Conservation (phyloP, 148 eudicot genomes). For the Chenopodium album region DNA sequence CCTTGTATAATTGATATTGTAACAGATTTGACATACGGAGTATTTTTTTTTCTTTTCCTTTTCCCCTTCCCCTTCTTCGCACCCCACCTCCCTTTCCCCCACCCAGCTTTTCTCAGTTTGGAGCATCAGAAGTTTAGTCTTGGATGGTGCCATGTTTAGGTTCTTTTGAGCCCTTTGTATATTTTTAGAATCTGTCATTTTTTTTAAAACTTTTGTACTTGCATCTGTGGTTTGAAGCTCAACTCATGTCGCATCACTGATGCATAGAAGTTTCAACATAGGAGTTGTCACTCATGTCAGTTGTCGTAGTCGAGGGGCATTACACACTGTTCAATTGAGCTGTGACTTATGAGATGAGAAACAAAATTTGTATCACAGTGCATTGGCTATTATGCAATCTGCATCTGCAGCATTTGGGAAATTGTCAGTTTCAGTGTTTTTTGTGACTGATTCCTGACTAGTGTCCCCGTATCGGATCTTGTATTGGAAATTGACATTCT, state of each 20-base stretch:
- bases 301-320: neutral
- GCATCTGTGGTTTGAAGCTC: neutral
- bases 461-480: neutral
- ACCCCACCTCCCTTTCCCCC: neutral
- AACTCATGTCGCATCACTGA: neutral
- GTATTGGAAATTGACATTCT: neutral
- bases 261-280: neutral
- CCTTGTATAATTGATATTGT: constrained; percentile 10
- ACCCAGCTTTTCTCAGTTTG: neutral
- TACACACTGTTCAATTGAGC: neutral
- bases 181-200: neutral
- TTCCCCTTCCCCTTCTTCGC: neutral
- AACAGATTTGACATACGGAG: neutral
- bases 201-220: neutral
- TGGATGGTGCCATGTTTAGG: constrained; percentile 10
- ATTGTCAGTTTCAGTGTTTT: neutral
- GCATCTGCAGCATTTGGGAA: neutral
- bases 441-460: no score
- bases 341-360: neutral
- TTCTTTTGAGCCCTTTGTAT: constrained; percentile 1
- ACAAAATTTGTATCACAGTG: neutral
- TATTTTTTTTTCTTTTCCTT: no score
- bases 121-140: constrained; percentile 14
- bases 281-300: neutral
- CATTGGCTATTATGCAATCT: neutral